Evolutionary conservation across 257 asterid species (phyloP), one percentile per base, ranked within the genome.

Genomic region (Ilex aquifolium): DNA sequence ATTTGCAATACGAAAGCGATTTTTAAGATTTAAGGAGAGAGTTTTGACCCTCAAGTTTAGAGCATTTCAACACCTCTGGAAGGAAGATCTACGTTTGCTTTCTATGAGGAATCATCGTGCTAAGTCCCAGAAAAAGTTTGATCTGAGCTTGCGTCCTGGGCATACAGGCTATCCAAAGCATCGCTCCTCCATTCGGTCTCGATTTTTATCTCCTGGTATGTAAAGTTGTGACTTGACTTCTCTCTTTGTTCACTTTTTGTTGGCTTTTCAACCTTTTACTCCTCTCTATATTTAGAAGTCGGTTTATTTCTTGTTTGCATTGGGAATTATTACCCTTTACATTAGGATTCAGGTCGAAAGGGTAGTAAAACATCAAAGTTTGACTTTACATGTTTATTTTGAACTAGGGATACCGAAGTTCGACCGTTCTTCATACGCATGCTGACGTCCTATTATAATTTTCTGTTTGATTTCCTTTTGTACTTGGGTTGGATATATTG

Each of bases 31-130:
- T 40, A 85, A 83, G 78, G 95, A 90, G 79, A 88, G 82, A 81
- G 73, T 82, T 58, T 59, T 86, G 36, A 68, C 87, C 53, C 79
- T 94, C 32, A 94, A 83, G 79, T 90, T 74, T 68, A 83, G 80
- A 82, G 76, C 79, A 59, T 82, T 79, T 71, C 95, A 69, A 74
- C 96, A 87, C 79, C 77, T 87, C 72, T 90, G 97, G 95, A 87
- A 80, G 85, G 83, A 82, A 71, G 96, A 88, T 54, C 40, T 69
- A 13, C 87, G 80, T 14, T 68, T 76, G 59, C 77, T 81, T 77
- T 88, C 89, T 29, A 36, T 69, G 46, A 79, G 84, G 80, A 85
- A 77, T 62, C 78, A 82, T 70, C 86, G 81, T 30, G 73, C 77
- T 8, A 90, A 81, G 85, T 77, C 90, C 75, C 95, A 90, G 71